Percentiles rank a stretch among this genome's conserved stretches.
Conservation (phyloP, 495 filamentous ascomycete genomes). For the Podospora conica region DNA sequence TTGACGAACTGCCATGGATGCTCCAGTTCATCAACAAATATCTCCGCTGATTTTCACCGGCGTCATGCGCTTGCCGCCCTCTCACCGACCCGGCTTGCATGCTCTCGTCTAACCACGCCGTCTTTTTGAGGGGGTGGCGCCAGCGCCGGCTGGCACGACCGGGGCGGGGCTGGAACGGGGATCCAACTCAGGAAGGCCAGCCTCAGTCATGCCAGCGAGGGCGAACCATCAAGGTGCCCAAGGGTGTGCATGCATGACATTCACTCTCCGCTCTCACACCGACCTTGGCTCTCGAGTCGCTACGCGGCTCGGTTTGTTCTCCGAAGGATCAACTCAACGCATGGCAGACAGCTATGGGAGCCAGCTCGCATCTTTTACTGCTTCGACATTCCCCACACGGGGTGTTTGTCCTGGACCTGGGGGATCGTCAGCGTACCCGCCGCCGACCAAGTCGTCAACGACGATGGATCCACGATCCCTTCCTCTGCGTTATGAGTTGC, state of each 20-base stretch:
- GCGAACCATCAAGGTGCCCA: background rate
- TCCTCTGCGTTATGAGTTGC: constrained; percentile 21
- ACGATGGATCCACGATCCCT: constrained; percentile 7
- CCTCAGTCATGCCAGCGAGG: background rate
- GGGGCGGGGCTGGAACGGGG: background rate
- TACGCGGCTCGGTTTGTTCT: background rate
- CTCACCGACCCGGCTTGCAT: constrained; percentile 5
- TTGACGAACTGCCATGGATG: background rate
- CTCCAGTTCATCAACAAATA: background rate
- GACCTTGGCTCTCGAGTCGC: background rate
- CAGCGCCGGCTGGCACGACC: background rate
- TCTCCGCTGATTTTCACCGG: background rate
- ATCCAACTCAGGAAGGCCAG: background rate
- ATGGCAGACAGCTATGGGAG: background rate
- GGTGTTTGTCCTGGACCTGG: constrained; percentile 5
- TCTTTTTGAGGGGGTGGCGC: background rate
- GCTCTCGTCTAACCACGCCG: background rate
- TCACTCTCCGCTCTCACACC: background rate
- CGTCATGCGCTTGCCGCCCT: background rate
- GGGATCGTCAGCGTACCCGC: constrained; percentile 14
- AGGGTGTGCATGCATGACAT: background rate
- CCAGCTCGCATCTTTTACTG: background rate
- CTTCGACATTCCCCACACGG: background rate
- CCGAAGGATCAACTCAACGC: background rate
- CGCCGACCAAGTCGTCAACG: constrained; percentile 9